A percentile compares a stretch with the other conserved stretches of the same genome.
Evolutionary conservation across 495 filamentous ascomycete genomes (phyloP).

Genomic region (Penicillium simplicissimum): DNA sequence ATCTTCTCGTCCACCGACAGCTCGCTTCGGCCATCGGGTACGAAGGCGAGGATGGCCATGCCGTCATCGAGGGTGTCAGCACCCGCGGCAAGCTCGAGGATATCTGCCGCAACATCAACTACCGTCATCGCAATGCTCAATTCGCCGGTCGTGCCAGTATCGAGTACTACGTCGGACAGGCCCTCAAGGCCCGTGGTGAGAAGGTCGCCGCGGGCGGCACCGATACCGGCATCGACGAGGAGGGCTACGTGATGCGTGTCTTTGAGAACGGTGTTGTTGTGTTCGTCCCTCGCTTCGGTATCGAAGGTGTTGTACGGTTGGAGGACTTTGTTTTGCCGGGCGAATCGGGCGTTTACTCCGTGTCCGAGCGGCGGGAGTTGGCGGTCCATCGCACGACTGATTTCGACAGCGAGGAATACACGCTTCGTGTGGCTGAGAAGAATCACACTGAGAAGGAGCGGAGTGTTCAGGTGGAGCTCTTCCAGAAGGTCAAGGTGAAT

Average conservation of each 20-base stretch:
- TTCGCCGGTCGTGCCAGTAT: conserved; percentile 89
- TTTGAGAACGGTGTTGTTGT: conserved; percentile 97
- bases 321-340: conserved; percentile 77
- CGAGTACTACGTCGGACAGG: conserved; percentile 96
- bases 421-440: conserved; percentile 56
- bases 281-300: conserved; percentile 91
- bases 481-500: conserved; percentile 83
- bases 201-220: conserved; percentile 41
- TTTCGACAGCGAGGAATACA: conserved; percentile 84
- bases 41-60: conserved; percentile 58
- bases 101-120: conserved; percentile 97
- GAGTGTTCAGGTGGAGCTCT: conserved; percentile 69
- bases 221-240: conserved; percentile 63
- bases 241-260: conserved; percentile 93
- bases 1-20: conserved; percentile 90
- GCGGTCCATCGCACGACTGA: conserved; percentile 57
- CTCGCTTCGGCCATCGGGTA: conserved; percentile 93
- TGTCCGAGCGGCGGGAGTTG: conserved; percentile 41
- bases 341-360: conserved; percentile 44
- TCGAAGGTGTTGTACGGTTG: conserved; percentile 85
- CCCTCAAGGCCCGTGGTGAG: conserved; percentile 77
- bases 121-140: conserved; percentile 94
- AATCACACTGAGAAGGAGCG: conserved; percentile 51
- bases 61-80: conserved; percentile 71
- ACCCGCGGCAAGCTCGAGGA: conserved; percentile 77